A percentile compares a stretch with the other conserved stretches of the same genome.
Evolutionary conservation across 441 rosid species (phyloP).

Genomic region (Gossypium gossypioides): DNA sequence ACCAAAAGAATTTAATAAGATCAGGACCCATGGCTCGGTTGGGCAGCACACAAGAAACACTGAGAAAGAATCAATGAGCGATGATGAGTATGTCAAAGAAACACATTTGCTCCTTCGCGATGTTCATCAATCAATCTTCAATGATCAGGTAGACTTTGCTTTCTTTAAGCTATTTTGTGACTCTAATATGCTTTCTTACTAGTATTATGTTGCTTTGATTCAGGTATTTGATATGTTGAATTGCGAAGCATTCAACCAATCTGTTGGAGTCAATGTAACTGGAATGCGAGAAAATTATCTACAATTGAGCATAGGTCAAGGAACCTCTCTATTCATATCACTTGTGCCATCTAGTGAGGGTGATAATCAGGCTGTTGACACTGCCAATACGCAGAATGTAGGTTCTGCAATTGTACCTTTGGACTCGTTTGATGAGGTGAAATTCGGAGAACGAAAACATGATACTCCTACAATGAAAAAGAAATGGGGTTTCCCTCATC

Average conservation of each 20-base stretch:
- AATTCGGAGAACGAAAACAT: conserved; percentile 29
- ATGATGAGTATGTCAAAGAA: conserved; percentile 54
- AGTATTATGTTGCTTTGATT: conserved; percentile 12
- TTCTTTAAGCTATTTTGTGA: conserved; percentile 6
- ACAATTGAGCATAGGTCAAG: conserved; percentile 61
- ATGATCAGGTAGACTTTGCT: conserved; percentile 55
- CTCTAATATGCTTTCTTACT: conserved; percentile 6
- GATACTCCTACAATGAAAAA: conserved; percentile 31
- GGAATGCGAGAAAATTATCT: conserved; percentile 77
- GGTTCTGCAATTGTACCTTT: conserved; percentile 31
- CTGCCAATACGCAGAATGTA: conserved; percentile 19
- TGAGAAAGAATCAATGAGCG: conserved; percentile 34
- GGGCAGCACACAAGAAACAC: conserved; percentile 29
- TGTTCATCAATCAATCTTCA: conserved; percentile 73
- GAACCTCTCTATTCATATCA: conserved; percentile 60
- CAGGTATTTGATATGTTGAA: conserved; percentile 80
- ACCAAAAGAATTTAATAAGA: conserved; percentile 27
- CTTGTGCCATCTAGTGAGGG: conserved; percentile 41
- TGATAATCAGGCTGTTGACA: conserved; percentile 32
- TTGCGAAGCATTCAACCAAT: conserved; percentile 69
- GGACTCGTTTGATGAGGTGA: conserved; percentile 40
- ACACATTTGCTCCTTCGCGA: conserved; percentile 58
- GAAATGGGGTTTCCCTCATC: conserved; percentile 42
- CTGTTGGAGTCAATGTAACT: conserved; percentile 62
- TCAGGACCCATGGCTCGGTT: conserved; percentile 14